Evolutionary conservation across 768 basidiomycete genomes (phyloP).

Genomic region (Leccinum aurantiacum): DNA sequence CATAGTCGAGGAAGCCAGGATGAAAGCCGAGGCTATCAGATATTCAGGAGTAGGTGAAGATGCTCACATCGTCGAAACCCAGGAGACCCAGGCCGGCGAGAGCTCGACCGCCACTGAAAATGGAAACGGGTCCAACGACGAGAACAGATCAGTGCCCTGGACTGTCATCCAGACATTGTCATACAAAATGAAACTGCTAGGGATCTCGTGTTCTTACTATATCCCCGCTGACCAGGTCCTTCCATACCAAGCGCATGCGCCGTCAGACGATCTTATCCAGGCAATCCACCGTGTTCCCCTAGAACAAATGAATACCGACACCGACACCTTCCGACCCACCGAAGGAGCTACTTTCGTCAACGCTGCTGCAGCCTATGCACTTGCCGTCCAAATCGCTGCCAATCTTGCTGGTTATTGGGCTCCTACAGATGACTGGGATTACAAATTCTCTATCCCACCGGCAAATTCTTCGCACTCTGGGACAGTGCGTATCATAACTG

Average conservation of each 20-base stretch:
- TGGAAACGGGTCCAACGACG: slow-evolving; percentile 9
- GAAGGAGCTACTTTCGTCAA: slow-evolving; percentile 40
- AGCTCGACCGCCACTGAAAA: slow-evolving; percentile 2
- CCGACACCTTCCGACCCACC: slow-evolving; percentile 53
- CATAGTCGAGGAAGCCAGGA: slow-evolving; percentile 55
- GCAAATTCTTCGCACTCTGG: slow-evolving; percentile 11
- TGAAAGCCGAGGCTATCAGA: slow-evolving; percentile 46
- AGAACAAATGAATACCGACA: slow-evolving; percentile 44
- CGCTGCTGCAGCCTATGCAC: slow-evolving; percentile 61
- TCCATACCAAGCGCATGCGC: slow-evolving; percentile 72
- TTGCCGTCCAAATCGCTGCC: slow-evolving; percentile 72
- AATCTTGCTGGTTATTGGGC: slow-evolving; percentile 65
- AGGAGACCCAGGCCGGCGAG: slow-evolving; percentile 13
- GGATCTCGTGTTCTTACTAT: slow-evolving; percentile 47
- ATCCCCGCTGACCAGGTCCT: slow-evolving; percentile 60
- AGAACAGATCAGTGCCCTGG: slow-evolving; percentile 46
- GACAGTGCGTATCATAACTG: slow-evolving; percentile 3
- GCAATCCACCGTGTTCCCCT: slow-evolving; percentile 47
- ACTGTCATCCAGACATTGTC: slow-evolving; percentile 54
- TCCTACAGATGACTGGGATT: slow-evolving; percentile 72
- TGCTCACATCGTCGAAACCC: background rate
- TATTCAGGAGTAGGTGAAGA: slow-evolving; percentile 14
- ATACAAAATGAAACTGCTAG: slow-evolving; percentile 72
- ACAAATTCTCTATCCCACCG: slow-evolving; percentile 46
- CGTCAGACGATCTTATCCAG: slow-evolving; percentile 50